phyloP scores from a whole-genome alignment of 192 early-diverging fungal species.

The Umbelopsis vinacea region DNA sequence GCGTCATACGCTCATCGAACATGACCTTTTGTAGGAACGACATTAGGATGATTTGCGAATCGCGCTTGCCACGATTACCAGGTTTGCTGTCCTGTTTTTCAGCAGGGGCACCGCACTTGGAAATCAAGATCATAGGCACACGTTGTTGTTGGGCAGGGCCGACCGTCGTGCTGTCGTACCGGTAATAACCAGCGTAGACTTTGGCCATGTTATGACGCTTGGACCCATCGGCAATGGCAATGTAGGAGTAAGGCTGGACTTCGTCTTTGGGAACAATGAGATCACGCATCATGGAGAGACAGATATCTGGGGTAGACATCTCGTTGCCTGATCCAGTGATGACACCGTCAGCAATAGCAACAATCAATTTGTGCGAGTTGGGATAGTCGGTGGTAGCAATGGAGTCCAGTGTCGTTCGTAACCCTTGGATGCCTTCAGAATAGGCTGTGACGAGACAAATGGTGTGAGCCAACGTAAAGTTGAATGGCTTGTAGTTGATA shows the following conservation, averaged over 20 bases:
- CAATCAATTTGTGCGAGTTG: slow-evolving; percentile 77
- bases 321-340: slow-evolving; percentile 79
- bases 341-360: slow-evolving; percentile 80
- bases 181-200: slow-evolving; percentile 91
- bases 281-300: slow-evolving; percentile 79
- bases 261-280: slow-evolving; percentile 62
- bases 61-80: slow-evolving; percentile 85
- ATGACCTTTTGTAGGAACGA: slow-evolving; percentile 81
- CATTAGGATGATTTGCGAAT: slow-evolving; percentile 90
- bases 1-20: slow-evolving; percentile 76
- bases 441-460: slow-evolving; percentile 79
- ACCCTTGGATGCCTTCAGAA: slow-evolving; percentile 73
- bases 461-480: slow-evolving; percentile 61
- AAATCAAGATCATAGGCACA: slow-evolving; percentile 74
- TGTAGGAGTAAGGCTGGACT: slow-evolving; percentile 77
- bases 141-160: slow-evolving; percentile 54
- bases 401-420: slow-evolving; percentile 79
- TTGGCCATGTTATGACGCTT: slow-evolving; percentile 94
- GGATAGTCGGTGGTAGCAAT: slow-evolving; percentile 78
- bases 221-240: slow-evolving; percentile 91
- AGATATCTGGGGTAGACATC: slow-evolving; percentile 79
- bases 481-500: slow-evolving; percentile 53
- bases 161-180: slow-evolving; percentile 65
- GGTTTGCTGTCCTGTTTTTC: slow-evolving; percentile 57
- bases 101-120: slow-evolving; percentile 50